A percentile compares a stretch with the other conserved stretches of the same genome.
These are phyloP conservation scores for Penicillium paxilli DNA, from an alignment of 495 filamentous ascomycete genomes.

Conservation along the genomic window DNA sequence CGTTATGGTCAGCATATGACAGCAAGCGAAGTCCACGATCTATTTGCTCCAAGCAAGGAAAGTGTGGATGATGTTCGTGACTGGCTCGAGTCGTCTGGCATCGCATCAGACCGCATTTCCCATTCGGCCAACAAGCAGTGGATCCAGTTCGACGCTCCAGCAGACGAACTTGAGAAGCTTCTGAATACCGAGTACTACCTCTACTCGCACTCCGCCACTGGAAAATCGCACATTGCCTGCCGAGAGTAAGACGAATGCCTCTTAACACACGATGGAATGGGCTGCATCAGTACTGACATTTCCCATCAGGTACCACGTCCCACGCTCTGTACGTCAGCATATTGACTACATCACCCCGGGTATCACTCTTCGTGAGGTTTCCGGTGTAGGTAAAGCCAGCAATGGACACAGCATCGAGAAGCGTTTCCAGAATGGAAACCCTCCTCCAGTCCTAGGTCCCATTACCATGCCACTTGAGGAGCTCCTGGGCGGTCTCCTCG, in stretches of 20 bases:
- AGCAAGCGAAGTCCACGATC: slow-evolving; percentile 46
- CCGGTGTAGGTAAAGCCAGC: not conserved
- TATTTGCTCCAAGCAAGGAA: slow-evolving; percentile 48
- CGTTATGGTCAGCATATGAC: slow-evolving; percentile 55
- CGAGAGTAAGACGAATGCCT: slow-evolving; percentile 25
- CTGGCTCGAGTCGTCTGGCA: slow-evolving; percentile 53
- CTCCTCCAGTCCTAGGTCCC: slow-evolving; percentile 32
- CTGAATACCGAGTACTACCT: slow-evolving; percentile 59
- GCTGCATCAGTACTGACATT: too few species aligned
- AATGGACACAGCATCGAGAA: slow-evolving; percentile 8
- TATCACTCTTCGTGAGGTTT: slow-evolving; percentile 30
- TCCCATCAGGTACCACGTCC: slow-evolving; percentile 46
- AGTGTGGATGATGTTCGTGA: slow-evolving; percentile 42
- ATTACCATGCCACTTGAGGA: slow-evolving; percentile 29
- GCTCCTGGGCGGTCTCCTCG: slow-evolving; percentile 14
- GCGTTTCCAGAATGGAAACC: slow-evolving; percentile 10
- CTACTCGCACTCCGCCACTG: slow-evolving; percentile 48
- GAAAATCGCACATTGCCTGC: slow-evolving; percentile 50
- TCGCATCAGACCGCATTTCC: slow-evolving; percentile 42
- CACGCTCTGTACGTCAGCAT: slow-evolving; percentile 47
- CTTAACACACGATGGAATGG: not conserved
- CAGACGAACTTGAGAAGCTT: slow-evolving; percentile 53
- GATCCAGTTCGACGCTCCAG: slow-evolving; percentile 55
- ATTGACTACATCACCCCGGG: slow-evolving; percentile 60
- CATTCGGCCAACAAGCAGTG: slow-evolving; percentile 51